phyloP scores from a whole-genome alignment of 352 stramenopile species.

The Pelagophyceae sp. region DNA sequence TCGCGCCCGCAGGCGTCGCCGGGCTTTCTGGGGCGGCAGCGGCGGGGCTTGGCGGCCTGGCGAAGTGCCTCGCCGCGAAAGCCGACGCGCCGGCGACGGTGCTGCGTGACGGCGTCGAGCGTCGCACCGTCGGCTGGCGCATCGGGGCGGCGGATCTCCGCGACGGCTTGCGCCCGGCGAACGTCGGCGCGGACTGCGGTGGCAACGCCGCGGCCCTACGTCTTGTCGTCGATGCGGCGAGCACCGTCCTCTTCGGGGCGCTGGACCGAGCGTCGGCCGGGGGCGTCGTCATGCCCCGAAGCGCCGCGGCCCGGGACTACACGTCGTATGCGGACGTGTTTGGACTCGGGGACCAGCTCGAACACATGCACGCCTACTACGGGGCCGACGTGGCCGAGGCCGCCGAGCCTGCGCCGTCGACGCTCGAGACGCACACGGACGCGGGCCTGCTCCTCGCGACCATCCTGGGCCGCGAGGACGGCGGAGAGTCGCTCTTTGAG shows the following conservation, averaged over 20 bases:
- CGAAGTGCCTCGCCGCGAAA: background rate
- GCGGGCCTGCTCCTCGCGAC: conserved; percentile 22
- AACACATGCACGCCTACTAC: conserved; percentile 27
- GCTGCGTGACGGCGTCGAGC: background rate
- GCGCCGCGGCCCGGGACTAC: conserved; percentile 2
- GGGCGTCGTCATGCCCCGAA: background rate
- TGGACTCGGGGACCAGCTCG: conserved; percentile 1
- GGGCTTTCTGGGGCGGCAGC: no score
- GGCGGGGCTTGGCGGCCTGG: background rate
- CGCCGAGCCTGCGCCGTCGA: background rate
- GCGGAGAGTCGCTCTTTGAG: background rate
- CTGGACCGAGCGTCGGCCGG: background rate
- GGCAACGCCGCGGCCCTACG: background rate
- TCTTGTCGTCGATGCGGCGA: background rate
- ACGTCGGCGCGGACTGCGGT: background rate
- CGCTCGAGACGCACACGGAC: conserved; percentile 27
- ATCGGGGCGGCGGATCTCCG: no score
- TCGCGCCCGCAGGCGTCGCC: no score
- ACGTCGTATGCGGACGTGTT: conserved; percentile 5
- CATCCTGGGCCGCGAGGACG: background rate
- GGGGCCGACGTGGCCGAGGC: conserved; percentile 2
- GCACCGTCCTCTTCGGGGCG: background rate
- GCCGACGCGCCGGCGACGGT: background rate
- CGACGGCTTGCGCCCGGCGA: no score
- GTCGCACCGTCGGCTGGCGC: background rate